Conservation (phyloP, 257 asterid species). For the Rhazya stricta region DNA sequence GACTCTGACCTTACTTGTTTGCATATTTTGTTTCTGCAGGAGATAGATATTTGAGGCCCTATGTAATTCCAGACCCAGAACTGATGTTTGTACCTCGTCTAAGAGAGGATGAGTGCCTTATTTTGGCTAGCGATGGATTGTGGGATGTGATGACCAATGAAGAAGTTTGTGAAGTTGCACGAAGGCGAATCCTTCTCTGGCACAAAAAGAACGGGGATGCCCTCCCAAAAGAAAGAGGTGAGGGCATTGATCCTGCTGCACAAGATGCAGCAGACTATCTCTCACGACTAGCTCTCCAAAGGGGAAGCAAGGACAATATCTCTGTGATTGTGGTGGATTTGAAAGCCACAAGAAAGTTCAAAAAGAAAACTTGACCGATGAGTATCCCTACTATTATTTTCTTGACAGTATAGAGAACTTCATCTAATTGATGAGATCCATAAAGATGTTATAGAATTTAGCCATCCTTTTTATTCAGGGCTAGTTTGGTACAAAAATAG, state of each 20-base stretch:
- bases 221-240: constrained; percentile 34
- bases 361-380: constrained; percentile 31
- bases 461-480: neutral
- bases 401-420: neutral
- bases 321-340: constrained; percentile 68
- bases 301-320: constrained; percentile 64
- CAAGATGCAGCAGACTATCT: constrained; percentile 70
- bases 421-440: neutral
- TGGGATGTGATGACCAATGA: constrained; percentile 74
- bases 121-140: constrained; percentile 66
- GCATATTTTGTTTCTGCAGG: constrained; percentile 34
- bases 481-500: neutral
- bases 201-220: constrained; percentile 50
- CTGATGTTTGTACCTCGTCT: constrained; percentile 44
- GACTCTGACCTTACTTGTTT: neutral
- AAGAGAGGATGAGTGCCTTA: constrained; percentile 66
- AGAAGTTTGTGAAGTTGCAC: constrained; percentile 68
- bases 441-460: neutral
- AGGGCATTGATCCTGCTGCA: constrained; percentile 47
- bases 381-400: neutral
- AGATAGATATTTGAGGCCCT: constrained; percentile 68
- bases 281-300: constrained; percentile 48
- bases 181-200: constrained; percentile 55
- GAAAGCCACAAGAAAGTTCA: constrained; percentile 61
- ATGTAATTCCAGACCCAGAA: constrained; percentile 64